Base-by-base conservation (phyloP, 805 yeast genomes). In the Candida gorgasii region DNA sequence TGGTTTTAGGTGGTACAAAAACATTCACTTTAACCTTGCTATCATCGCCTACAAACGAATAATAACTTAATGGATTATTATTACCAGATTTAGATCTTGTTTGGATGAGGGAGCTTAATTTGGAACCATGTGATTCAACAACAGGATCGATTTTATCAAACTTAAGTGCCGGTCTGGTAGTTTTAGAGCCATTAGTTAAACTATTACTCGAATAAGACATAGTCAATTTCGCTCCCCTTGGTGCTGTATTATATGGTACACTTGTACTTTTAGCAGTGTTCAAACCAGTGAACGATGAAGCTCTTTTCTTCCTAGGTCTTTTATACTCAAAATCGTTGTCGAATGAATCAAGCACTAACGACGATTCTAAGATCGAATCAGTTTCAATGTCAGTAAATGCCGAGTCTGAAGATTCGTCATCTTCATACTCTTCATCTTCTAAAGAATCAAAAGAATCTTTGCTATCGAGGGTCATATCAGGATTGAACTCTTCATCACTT, bases 61-160 rank as follows among this genome's bases (percentile, higher is more conserved):
- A 76, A 41, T 64, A 75, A 6, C 63, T 66, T 42, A 80, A 57
- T 0, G 81, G 79, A 37, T 75, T 66, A 7, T 54, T 58, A 24
- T 66, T 65, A 19, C 69, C 50, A 4, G 64, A 67, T 22, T 53
- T 62, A 36, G 51, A 55, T 40, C 64, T 58, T 9, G 63, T 55
- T 22, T 67, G 68, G 14, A 80, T 71, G 54, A 80, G 50, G 1
- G 63, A 54, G 13, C 80, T 73, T 26, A 77, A 54, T 19, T 63
- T 64, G 2, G 79, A 74, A 14, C 46, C 42, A 8, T 44, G 46
- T 40, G 42, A 13, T 22, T 40, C 19, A 45, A 26, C 14, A 8
- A 20, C 22, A 2, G 43, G 38, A 28, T 47, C 53, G 8, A 47
- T 43, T 42, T 53, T 61, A 7, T 57, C 66, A 47, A 65, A 65